Base-by-base conservation (phyloP, 495 filamentous ascomycete species). In the Lophiotrema nucula region DNA sequence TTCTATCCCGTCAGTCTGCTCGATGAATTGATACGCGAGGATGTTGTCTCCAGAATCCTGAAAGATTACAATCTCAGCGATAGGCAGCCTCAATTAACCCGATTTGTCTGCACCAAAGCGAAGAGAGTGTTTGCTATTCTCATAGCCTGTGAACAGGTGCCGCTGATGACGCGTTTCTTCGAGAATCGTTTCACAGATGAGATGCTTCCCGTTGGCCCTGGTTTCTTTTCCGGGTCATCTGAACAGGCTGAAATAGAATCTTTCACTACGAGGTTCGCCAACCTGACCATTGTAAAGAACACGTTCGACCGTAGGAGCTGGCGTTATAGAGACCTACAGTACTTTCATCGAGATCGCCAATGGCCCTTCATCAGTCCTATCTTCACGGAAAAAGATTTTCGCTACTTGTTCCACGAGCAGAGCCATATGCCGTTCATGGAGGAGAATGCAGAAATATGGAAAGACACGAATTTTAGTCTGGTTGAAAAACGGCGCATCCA, bases 401-500 rank as follows among this genome's bases (percentile, higher is more conserved):
- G 15, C 12, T 53, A 53, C 24, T 2, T 15, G n/a, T 53, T 42
- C 21, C 41, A 35, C 15, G 39, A 47, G 19, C n/a, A 16, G 3
- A 8, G 12, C 15, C 35, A 23, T 2, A 53, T 53, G 50, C 50
- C 50, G 11, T 53, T 53, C 38, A 13, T 53, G 8, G n/a, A 53
- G 3, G 13, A 19, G 13, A 21, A 23, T 2, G 5, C 6, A 2
- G n/a, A 2, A 27, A 13, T 6, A 8, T 2, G 6, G 4, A 42
- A 18, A 15, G 10, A 26, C 2, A 27, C 2, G 6, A 53, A 43
- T 27, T 53, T 53, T 19, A 53, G 50, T 22, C n/a, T 11, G 2
- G 50, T 53, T 12, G 50, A 53, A 15, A 18, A 53, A 19, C 27
- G 33, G 35, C 37, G 21, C 5, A 42, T 53, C 27, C 50, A 53